A percentile compares a stretch with the other conserved stretches of the same genome.
Conservation (phyloP, 768 basidiomycete species). For the Russula sp. region DNA sequence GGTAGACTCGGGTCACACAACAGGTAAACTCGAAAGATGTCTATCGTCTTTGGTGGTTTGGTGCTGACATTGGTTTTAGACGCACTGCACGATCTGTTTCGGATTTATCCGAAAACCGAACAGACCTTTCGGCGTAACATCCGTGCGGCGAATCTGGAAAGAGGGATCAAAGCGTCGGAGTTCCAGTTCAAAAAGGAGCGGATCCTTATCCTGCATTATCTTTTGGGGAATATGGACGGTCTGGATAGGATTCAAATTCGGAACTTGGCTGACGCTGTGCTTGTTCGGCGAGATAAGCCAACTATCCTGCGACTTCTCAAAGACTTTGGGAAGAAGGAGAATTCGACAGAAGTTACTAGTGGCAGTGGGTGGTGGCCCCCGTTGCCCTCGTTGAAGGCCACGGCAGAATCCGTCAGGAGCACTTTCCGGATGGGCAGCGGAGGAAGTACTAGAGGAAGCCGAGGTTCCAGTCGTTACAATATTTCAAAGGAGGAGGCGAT, state of each 20-base stretch:
- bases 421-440: background rate
- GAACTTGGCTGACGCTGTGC: background rate
- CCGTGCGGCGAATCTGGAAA: constrained; percentile 1
- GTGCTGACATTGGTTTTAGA: background rate
- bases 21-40: background rate
- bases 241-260: background rate
- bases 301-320: background rate
- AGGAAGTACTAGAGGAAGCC: background rate
- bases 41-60: background rate
- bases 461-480: background rate
- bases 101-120: background rate
- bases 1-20: background rate
- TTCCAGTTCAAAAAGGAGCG: constrained; percentile 8
- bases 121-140: background rate
- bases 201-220: background rate
- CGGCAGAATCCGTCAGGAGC: background rate
- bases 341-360: background rate
- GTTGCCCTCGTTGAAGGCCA: no score
- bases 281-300: background rate
- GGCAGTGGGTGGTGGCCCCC: no score
- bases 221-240: background rate
- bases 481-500: background rate
- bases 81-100: constrained; percentile 4
- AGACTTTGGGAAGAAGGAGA: background rate
- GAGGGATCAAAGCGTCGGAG: background rate